Evolutionary conservation across 78 protist genomes (phyloP), one percentile per base, ranked within the genome.

Genomic region (Mastigamoeba balamuthi): DNA sequence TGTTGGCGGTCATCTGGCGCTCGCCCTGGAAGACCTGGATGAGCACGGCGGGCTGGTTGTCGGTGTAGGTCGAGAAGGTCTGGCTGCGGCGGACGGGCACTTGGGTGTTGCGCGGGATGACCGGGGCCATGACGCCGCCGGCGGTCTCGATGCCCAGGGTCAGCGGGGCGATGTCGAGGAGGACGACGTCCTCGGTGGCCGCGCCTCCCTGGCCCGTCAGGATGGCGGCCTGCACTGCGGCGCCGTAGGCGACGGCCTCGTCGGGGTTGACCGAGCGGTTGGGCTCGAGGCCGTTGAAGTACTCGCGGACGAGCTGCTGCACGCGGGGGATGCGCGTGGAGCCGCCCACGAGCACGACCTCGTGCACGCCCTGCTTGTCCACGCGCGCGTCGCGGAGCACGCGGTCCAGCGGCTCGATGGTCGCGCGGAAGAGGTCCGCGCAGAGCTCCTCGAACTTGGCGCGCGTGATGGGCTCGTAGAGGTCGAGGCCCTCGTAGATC

Each of bases 151-250:
- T 80, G 43, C 99, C 99, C 69, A 96, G 89, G 38, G 98, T 84
- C 6, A 95, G 83, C 17, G 98, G 98, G 25, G 95, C 88, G 29
- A 95, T 95, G 81, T 94, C 97, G 72, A 95, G 80, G 37, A 96
- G 82, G 28, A 94, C 74, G 42, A 91, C 33, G 30, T 88, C 92
- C 58, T 80, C 76, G 41, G 66, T 71, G 64, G 75, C 75, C 23
- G 67, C 85, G 75, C 89, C 89, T 73, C 89, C 89, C 37, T 80
- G 85, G 43, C 95, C 95, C 10, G 91, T 63, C 53, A 96, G 89
- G 39, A 97, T 88, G 67, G 94, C 96, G 28, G 96, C 99, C 99
- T 1, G 99, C 63, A 84, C 89, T 37, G 95, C 95, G 30, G 95
- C 95, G 67, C 95, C 95, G 43, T 85, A 88, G 75, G 91, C 88